Conservation (phyloP, 129 eudicot species). For the Artemisia argyi region DNA sequence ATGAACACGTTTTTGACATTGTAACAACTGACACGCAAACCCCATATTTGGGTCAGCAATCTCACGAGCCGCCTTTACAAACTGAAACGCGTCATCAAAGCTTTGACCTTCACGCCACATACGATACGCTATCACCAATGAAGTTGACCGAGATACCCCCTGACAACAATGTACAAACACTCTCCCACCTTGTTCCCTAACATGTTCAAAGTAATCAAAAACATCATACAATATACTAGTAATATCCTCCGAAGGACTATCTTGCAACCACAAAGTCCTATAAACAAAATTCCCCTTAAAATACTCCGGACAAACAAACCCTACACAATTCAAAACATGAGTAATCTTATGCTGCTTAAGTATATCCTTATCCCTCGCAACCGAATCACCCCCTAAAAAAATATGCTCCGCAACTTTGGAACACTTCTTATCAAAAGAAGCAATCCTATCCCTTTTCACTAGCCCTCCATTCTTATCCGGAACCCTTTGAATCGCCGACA, state of each 20-base stretch:
- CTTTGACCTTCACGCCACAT: conserved; percentile 84
- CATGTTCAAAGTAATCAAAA: conserved; percentile 94
- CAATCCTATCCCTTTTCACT: conserved; percentile 72
- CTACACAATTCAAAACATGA: conserved; percentile 89
- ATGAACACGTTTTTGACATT: conserved; percentile 91
- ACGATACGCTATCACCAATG: conserved; percentile 67
- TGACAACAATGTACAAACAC: conserved; percentile 96
- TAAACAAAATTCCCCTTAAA: conserved; percentile 76
- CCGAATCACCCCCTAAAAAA: conserved; percentile 79
- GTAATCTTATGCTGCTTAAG: conserved; percentile 75
- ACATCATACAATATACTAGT: conserved; percentile 92
- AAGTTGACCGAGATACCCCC: conserved; percentile 93
- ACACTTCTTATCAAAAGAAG: conserved; percentile 79
- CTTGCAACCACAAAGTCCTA: conserved; percentile 86
- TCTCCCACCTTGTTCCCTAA: conserved; percentile 73
- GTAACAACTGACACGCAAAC: conserved; percentile 82
- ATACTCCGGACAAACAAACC: conserved; percentile 88
- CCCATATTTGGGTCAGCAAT: conserved; percentile 87
- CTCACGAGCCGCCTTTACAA: conserved; percentile 61
- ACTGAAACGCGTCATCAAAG: conserved; percentile 71
- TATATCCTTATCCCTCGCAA: conserved; percentile 70
- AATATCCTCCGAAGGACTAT: conserved; percentile 86
- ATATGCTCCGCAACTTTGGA: conserved; percentile 85
- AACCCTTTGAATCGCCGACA: conserved; percentile 56
- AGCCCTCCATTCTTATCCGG: conserved; percentile 58